Conservation (phyloP, 352 stramenopile species). For the Phytophthora megakarya region DNA sequence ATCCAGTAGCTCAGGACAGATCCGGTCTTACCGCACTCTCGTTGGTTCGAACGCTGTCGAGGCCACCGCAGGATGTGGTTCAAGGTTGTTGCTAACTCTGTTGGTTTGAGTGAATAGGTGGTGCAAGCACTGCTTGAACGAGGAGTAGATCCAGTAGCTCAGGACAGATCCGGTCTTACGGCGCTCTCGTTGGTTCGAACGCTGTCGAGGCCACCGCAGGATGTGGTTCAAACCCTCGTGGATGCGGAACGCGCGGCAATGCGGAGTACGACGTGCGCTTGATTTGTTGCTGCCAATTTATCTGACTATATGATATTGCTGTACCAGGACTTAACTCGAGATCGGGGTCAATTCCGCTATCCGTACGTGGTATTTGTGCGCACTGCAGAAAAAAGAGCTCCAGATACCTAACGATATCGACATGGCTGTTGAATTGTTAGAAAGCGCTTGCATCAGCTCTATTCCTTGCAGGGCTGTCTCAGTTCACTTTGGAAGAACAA, state of each 20-base stretch:
- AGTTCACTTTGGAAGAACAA: slow-evolving; percentile 30
- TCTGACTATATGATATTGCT: slow-evolving; percentile 2
- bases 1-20: slow-evolving; percentile 57
- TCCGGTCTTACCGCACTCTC: slow-evolving; percentile 71
- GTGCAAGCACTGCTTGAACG: slow-evolving; percentile 58
- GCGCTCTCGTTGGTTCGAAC: slow-evolving; percentile 71
- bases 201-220: slow-evolving; percentile 60
- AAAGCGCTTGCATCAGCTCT: slow-evolving; percentile 55
- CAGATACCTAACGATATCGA: background rate
- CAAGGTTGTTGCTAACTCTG: background rate
- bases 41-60: slow-evolving; percentile 66
- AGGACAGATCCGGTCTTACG: slow-evolving; percentile 68
- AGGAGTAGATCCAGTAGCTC: slow-evolving; percentile 48
- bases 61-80: slow-evolving; percentile 35
- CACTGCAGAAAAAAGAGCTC: background rate
- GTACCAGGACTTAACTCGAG: slow-evolving; percentile 18
- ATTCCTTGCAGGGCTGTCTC: slow-evolving; percentile 43
- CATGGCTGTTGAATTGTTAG: slow-evolving; percentile 24
- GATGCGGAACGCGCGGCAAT: slow-evolving; percentile 45
- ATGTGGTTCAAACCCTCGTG: slow-evolving; percentile 67
- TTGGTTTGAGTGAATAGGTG: slow-evolving; percentile 33
- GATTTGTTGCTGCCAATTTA: background rate
- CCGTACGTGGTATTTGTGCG: slow-evolving; percentile 19
- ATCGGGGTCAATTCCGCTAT: slow-evolving; percentile 27
- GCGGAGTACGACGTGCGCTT: slow-evolving; percentile 22